Evolutionary conservation across 148 eudicot species (phyloP), one percentile per base, ranked within the genome.

Genomic region (Rhododendron griersonianum): DNA sequence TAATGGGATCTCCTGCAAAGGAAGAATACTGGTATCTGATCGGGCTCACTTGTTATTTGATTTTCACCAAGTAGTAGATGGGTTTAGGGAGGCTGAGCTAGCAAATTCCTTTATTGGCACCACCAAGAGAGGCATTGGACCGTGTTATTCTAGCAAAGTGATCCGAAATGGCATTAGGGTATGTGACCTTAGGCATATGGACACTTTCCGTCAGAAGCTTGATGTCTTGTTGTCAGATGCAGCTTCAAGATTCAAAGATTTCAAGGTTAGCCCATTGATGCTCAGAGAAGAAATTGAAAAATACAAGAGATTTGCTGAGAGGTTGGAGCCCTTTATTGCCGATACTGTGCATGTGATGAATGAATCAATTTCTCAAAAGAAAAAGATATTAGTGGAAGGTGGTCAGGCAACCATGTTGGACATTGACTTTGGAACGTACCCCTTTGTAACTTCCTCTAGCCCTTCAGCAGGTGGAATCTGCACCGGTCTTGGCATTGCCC

Each of bases 381-480:
- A 92, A 90, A 95, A 93, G 91, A 89, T 97, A 87, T 87, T 97
- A 86, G 96, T 97, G 69, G 99, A 97, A 93, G 99, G 99, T 85
- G 98, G 98, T 84, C 98, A 97, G 89, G 98, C 99, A 33, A 97
- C 99, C 80, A 95, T 97, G 99, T 87, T 95, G 90, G 99, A 97
- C 86, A 90, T 97, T 88, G 99, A 97, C 81, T 97, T 97, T 91
- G 99, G 99, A 85, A 97, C 99, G 16, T 97, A 97, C 83, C 99
- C 99, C 1, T 97, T 94, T 78, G 99, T 95, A 21, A 97, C 99
- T 73, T 97, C 98, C 61, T 97, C 99, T 28, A 95, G 98, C 87
- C 99, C 99, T 51, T 95, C 99, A 67, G 98, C 99, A 82, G 99
- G 99, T 88, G 99, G 99, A 41, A 97, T 97, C 81, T 97, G 98